Base-by-base conservation (phyloP, 208 protist species). In the Crithidia thermophila region DNA sequence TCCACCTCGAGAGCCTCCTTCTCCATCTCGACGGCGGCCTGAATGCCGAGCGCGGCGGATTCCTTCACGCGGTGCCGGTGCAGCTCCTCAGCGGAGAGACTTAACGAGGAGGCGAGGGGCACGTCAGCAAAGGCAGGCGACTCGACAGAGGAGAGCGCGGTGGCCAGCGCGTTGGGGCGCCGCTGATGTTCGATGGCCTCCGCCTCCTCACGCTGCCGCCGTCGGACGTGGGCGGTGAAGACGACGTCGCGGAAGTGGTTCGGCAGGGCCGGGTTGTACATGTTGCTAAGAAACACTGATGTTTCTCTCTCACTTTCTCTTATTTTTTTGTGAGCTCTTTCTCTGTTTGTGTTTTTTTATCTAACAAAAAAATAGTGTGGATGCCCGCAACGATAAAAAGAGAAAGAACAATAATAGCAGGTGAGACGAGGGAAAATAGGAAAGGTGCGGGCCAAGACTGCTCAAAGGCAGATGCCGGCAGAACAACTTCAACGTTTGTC, bases 11-110 rank as follows among this genome's bases (percentile, higher is more conserved):
- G 72, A 0, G 72, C 68, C 3, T 92, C 85, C 16, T 80, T 77
- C 58, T 92, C 77, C 67, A 92, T 67, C 5, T 83, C 70, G 60
- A 95, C 71, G 3, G 90, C 90, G 13, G 79, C 66, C 52, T 77
- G 67, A 21, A 95, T 81, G 30, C 90, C 90, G 25, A 90, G 47
- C 23, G 82, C 87, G 0, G 85, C 90, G 37, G 87, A 94, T 43
- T 77, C 79, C 28, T 78, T 77, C 18, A 95, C 71, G 11, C 90
- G 87, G n/a, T 69, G 72, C 21, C 69, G 76, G 62, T 93, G 86
- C 14, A 95, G 57, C 60, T 92, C 87, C 72, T 95, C 90, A 2
- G 87, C 88, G 23, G 81, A 83, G 6, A 91, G 56, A 25, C 71
- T 72, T 45, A 95, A 50, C 34, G 71, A 53, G 0, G 68, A 39